Conservation (phyloP, 371 early-diverging fungal genomes). For the Mortierella polycephala region DNA sequence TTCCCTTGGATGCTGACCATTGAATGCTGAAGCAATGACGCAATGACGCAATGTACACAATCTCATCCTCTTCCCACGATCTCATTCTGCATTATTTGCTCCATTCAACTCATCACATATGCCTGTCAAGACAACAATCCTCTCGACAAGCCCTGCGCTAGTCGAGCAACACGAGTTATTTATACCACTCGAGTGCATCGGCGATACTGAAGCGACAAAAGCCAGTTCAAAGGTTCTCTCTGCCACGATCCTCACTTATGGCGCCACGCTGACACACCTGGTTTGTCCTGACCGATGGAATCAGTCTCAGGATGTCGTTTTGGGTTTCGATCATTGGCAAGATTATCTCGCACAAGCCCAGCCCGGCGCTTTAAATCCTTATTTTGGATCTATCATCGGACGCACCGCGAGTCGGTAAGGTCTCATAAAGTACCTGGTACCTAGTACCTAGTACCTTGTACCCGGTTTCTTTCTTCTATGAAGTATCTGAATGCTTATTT, state of each 20-base stretch:
- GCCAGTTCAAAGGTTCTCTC: constrained; percentile 6
- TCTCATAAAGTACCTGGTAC: too few species aligned
- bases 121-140: constrained; percentile 35
- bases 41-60: too few species aligned
- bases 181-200: neutral
- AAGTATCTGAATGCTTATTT: too few species aligned
- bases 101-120: constrained; percentile 5
- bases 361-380: constrained; percentile 37
- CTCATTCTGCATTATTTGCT: neutral
- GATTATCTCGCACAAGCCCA: constrained; percentile 39
- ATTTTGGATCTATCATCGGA: constrained; percentile 41
- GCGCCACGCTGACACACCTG: constrained; percentile 44
- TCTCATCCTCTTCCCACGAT: neutral
- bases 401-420: constrained; percentile 51
- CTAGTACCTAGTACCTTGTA: too few species aligned
- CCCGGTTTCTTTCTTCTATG: too few species aligned
- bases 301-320: constrained; percentile 32
- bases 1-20: too few species aligned
- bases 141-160: constrained; percentile 21
- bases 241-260: constrained; percentile 41
- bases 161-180: constrained; percentile 33
- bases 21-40: too few species aligned
- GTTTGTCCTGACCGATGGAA: constrained; percentile 28
- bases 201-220: neutral
- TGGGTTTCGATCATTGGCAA: constrained; percentile 49